Evolutionary conservation across 345 rosid genomes (phyloP), one percentile per base, ranked within the genome.

Genomic region (Cardamine occulta): DNA sequence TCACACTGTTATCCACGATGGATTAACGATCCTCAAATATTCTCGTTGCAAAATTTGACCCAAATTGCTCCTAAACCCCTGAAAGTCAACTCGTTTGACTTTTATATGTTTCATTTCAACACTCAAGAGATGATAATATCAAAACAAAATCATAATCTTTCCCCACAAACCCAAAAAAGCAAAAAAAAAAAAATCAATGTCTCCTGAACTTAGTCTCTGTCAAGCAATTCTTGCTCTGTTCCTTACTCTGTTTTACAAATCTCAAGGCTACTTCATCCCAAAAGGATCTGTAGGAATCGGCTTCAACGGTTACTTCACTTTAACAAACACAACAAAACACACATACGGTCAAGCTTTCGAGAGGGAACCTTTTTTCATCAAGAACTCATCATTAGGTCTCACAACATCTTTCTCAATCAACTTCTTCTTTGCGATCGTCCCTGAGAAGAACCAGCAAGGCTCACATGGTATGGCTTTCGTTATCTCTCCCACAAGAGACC

Each of bases 391-490:
- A 0, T 5, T 81, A 21, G 63, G 70, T 48, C 67, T 72, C 58
- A 81, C 63, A 57, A 21, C 70, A 74, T 75, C 88, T 55, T 88
- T 88, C 82, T 81, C 91, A 3, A 18, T 89, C 63, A 76, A 86
- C 57, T 89, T 88, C 70, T 76, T 86, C 60, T 91, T 89, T n/a
- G 88, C 81, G 2, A 89, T 92, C 21, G 54, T 70, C 5, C 64
- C 96, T 11, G 64, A 86, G 23, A 63, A 57, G 32, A 13, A 58
- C 5, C 6, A 0, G 0, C 57, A 71, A 26, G 18, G 87, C 8
- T 84, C 86, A 37, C 91, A 83, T 3, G 94, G 91, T 6, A 80
- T 89, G 28, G 87, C 80, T 34, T 86, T 89, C 18, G 85, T 84
- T 15, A 51, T 87, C 2, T 71, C 88, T 1, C 95, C 90, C 13